Evolutionary conservation across 805 yeast species (phyloP).

Genomic region (Aciculoconidium aculeatum): DNA sequence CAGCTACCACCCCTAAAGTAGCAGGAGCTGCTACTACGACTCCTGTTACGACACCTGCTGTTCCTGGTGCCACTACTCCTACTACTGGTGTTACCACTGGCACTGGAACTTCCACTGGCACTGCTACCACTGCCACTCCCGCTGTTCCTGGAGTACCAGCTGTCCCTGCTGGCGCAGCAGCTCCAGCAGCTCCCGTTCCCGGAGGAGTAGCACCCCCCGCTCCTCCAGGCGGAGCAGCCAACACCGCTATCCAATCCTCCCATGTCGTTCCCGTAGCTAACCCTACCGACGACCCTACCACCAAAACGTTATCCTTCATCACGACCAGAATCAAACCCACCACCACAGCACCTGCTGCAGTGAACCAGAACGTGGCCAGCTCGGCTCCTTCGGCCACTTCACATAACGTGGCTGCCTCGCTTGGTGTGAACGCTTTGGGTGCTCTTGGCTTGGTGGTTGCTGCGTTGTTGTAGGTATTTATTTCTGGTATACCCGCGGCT

Average conservation of each 20-base stretch:
- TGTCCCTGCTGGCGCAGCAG: conserved; percentile 6
- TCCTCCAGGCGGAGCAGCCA: conserved; percentile 9
- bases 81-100: conserved; percentile 11
- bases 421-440: background rate
- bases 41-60: conserved; percentile 10
- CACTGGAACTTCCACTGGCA: conserved; percentile 10
- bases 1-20: conserved; percentile 8
- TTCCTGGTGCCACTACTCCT: conserved; percentile 10
- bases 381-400: conserved; percentile 1
- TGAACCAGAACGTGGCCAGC: no score
- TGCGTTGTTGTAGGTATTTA: no score
- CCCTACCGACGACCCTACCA: conserved; percentile 16
- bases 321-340: conserved; percentile 29
- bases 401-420: background rate
- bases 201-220: conserved; percentile 6
- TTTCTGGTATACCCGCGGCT: no score
- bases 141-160: conserved; percentile 7
- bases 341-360: no score
- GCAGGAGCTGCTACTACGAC: conserved; percentile 11
- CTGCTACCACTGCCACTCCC: conserved; percentile 10
- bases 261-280: conserved; percentile 14
- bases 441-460: no score
- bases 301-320: conserved; percentile 20
- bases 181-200: conserved; percentile 5
- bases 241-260: conserved; percentile 10